Base-by-base conservation (phyloP, 2,329 filamentous ascomycete genomes). In the Nothophaeocryptopus gaeumannii region DNA sequence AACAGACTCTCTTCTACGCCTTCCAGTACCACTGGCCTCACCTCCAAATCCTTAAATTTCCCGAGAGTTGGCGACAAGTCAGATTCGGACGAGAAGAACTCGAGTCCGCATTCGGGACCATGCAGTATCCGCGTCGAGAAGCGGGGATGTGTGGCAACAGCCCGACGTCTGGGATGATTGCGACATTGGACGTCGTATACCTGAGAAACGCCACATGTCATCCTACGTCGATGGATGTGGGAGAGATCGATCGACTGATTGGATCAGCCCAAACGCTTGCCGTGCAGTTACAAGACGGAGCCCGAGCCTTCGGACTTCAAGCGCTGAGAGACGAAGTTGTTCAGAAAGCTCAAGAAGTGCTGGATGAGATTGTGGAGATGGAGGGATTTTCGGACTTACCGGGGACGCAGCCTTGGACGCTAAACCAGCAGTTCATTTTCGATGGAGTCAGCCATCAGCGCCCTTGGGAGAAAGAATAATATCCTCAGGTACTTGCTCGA, bases 11-110 rank as follows among this genome's bases (percentile, higher is more conserved):
- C 46, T 49, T 13, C 20, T 37, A 49, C 20, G 40, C 39, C 10
- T 44, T 26, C 14, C 39, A 20, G 5, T 2, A 29, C 2, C 46
- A 49, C 26, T 49, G 46, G 46, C 46, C 46, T 10, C 26, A 13
- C 11, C 16, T 38, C 10, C 14, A 11, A 13, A 38, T 29, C 16
- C 9, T 5, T 10, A 8, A 30, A 11, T 45, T 38, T 14, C 5
- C 9, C 11, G 33, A 38, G 43, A 11, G 9, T 12, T 38, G 16
- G 34, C 11, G 38, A 2, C 33, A 45, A 38, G 43, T 45, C 2
- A 33, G 43, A 5, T 45, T 45, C 13, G 43, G 43, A n/a, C 30
- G 33, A 8, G 26, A 13, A 8, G 43, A 45, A 29, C n/a, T 45
- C 11, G 34, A 38, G 8, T 1, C 9, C 2, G 5, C 34, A 8